Evolutionary conservation across 2,329 filamentous ascomycete species (phyloP), one percentile per base, ranked within the genome.

Genomic region (Arthrobotrys musiformis): DNA sequence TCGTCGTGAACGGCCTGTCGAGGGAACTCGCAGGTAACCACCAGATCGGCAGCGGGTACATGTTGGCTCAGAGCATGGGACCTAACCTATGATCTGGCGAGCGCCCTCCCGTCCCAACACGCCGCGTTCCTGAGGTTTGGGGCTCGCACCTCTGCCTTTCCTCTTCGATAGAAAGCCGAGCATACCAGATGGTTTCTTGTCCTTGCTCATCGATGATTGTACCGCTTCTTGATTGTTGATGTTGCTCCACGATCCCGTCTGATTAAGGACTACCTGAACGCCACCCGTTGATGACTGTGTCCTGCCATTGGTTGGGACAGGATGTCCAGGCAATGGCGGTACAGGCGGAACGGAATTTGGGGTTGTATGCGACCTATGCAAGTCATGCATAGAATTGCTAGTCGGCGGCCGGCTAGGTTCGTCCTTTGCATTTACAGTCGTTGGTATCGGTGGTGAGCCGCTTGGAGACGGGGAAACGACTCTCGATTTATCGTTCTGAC

Each of bases 31-130:
- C 13, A 75, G 70, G 33, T 46, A 69, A 26, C 44, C 17, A 74
- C 82, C 26, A 40, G 67, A 35, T 33, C 24, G 46, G 69, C 70
- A 70, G 33, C 28, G 19, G 37, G 40, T 40, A 68, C 70, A 67
- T 48, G 24, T 19, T 17, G 56, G 54, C 56, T 56, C 46, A 73
- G 73, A 74, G 22, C 63, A 70, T 44, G 56, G 67, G 46, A 56
- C 80, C 85, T 86, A 92, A 81, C 89, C 90, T 82, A 94, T 91
- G 70, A 94, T 88, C 79, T 93, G 90, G 82, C 95, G 88, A 9
- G 95, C 94, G 15, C 95, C 95, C 83, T 98, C 94, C 82, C 98
- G 98, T 70, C 95, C 95, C 73, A 99, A 83, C 6, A 99, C 94
- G 73, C 95, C 95, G 68, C 93, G 89, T 85, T 98, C 94, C 83